These are phyloP conservation scores for Nelumbo lutea DNA, from an alignment of 164 flowering plant species.

Conservation along the genomic window DNA sequence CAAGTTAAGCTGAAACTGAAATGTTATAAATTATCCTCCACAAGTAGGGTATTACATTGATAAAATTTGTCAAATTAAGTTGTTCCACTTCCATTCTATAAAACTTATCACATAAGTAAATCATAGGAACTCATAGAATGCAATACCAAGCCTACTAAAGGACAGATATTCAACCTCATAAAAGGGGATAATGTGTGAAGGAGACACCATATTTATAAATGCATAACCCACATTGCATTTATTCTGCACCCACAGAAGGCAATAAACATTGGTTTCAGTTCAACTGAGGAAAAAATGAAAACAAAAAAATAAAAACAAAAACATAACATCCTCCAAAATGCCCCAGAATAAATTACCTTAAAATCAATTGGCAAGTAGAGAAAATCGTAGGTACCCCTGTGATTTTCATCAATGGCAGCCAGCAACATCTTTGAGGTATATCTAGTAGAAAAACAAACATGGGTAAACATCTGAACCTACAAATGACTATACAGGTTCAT, in stretches of 20 bases:
- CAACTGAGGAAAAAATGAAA: not conserved
- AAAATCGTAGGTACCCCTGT: slow-evolving; percentile 81
- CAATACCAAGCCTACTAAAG: not conserved
- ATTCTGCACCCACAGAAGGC: slow-evolving; percentile 51
- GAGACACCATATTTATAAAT: slow-evolving; percentile 91
- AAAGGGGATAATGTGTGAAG: slow-evolving; percentile 71
- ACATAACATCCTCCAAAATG: not conserved
- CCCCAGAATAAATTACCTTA: slow-evolving; percentile 47
- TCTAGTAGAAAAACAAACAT: slow-evolving; percentile 23
- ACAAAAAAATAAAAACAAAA: not conserved
- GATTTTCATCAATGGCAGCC: slow-evolving; percentile 80
- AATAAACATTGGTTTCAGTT: slow-evolving; percentile 17
- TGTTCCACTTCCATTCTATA: not conserved
- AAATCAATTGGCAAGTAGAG: slow-evolving; percentile 96
- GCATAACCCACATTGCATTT: slow-evolving; percentile 99
- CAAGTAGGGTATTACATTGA: not conserved
- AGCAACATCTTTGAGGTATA: slow-evolving; percentile 92
- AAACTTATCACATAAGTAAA: not conserved
- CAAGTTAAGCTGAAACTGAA: not conserved
- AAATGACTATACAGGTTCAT: not conserved
- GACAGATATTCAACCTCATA: slow-evolving; percentile 50
- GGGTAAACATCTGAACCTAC: slow-evolving; percentile 1
- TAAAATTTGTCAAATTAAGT: no score
- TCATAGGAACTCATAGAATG: not conserved
- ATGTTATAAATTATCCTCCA: not conserved